Evolutionary conservation across 352 stramenopile genomes (phyloP).

Genomic region (Pythium aquatile): DNA sequence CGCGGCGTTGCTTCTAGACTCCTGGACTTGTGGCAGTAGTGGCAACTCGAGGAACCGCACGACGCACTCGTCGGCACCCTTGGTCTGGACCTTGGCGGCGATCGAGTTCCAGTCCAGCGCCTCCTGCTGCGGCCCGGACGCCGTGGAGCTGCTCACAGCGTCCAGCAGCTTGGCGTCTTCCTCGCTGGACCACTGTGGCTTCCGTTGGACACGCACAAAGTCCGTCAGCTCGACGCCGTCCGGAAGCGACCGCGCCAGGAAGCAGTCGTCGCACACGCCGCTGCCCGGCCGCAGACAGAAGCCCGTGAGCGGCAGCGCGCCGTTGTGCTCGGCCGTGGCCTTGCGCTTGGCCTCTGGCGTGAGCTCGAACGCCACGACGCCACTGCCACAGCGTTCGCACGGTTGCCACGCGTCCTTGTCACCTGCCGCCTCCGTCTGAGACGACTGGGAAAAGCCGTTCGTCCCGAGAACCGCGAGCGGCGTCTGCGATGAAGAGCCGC

Average conservation of each 20-base stretch:
- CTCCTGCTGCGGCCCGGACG: conserved; percentile 30
- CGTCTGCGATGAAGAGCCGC: background rate
- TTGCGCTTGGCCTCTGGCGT: conserved; percentile 59
- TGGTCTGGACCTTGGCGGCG: conserved; percentile 59
- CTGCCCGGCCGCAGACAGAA: conserved; percentile 55
- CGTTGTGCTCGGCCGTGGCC: conserved; percentile 31
- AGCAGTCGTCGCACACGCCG: conserved; percentile 71
- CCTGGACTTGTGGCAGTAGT: conserved; percentile 38
- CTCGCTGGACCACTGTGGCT: conserved; percentile 51
- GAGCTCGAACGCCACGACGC: conserved; percentile 55
- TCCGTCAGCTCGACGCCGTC: conserved; percentile 58
- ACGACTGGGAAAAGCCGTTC: background rate
- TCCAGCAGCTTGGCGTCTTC: conserved; percentile 42
- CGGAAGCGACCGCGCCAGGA: conserved; percentile 57
- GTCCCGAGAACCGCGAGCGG: background rate
- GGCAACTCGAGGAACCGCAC: conserved; percentile 77
- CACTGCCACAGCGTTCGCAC: conserved; percentile 52
- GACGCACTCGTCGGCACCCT: conserved; percentile 75
- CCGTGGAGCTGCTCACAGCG: conserved; percentile 38
- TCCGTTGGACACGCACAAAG: conserved; percentile 43
- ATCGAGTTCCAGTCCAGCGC: conserved; percentile 80
- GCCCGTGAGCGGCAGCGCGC: conserved; percentile 38
- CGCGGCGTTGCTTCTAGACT: background rate
- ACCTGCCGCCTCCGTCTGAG: background rate
- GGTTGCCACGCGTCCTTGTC: conserved; percentile 5